Evolutionary conservation across 805 yeast species (phyloP).

Genomic region (Metschnikowia lachancei): DNA sequence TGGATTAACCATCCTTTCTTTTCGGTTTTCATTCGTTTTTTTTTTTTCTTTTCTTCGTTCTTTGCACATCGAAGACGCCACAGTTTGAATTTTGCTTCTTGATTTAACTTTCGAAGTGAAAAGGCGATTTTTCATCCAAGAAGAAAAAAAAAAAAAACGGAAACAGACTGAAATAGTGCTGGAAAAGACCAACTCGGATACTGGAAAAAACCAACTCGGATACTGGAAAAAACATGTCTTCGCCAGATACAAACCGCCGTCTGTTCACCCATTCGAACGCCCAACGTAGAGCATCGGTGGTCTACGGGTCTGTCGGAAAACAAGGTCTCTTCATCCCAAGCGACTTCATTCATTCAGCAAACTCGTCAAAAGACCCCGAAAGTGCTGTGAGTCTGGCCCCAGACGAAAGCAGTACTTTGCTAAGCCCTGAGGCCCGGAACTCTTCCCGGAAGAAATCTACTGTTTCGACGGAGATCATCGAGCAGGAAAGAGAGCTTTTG

Average conservation of each 20-base stretch:
- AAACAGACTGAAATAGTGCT: not conserved
- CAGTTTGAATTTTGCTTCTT: not conserved
- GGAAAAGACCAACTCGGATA: not conserved
- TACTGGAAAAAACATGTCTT: slow-evolving; percentile 6
- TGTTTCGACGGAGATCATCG: slow-evolving; percentile 26
- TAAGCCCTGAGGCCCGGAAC: slow-evolving; percentile 1
- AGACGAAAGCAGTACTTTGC: slow-evolving; percentile 18
- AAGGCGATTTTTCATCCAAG: too few relatives aligned
- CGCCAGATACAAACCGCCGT: slow-evolving; percentile 19
- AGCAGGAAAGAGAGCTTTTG: slow-evolving; percentile 28
- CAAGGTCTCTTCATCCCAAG: slow-evolving; percentile 52
- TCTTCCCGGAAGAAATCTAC: slow-evolving; percentile 20
- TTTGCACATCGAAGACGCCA: slow-evolving; percentile 3
- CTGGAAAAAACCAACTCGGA: not conserved
- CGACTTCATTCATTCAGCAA: slow-evolving; percentile 34
- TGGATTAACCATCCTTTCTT: not conserved
- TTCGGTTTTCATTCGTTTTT: not conserved
- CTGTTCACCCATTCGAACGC: slow-evolving; percentile 44
- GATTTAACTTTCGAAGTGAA: too few relatives aligned
- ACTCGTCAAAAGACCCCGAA: slow-evolving; percentile 10
- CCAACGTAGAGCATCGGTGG: slow-evolving; percentile 50
- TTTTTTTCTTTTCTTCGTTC: not conserved
- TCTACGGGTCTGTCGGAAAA: slow-evolving; percentile 51
- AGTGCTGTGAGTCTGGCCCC: not conserved
- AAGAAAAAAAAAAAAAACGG: too few relatives aligned